Evolutionary conservation across 805 yeast species (phyloP), one percentile per base, ranked within the genome.

Genomic region (Hanseniaspora guilliermondii): DNA sequence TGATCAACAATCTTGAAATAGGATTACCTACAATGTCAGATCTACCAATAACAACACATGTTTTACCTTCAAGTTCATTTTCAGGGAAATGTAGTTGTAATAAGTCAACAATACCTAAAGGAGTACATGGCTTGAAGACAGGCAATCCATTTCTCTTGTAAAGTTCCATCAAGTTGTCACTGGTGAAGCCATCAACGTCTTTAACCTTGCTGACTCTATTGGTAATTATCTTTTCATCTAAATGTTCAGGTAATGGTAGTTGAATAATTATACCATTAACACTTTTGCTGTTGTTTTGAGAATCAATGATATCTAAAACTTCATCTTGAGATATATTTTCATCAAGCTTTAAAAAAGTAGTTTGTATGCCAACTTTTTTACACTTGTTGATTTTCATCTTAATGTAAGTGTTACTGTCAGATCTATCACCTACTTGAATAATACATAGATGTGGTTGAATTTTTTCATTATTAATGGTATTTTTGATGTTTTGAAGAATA

Each of bases 21-120:
- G 98, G 98, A 48, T 85, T 80, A 56, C 98, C 98, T 38, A 91
- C 98, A 61, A 91, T 91, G 66, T 93, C 97, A 21, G 95, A 85
- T 66, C 97, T 79, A 53, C 98, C 97, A 57, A 93, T 73, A 22
- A 91, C 97, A 56, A 89, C 95, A 19, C 94, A 95, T 58, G 76
- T 76, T 61, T 86, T 79, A 55, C 97, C 97, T n/a, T 77, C 67
- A 56, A 88, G 70, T 33, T 72, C 69, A 16, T 44, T 14, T 6
- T 21, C 55, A 25, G 87, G 78, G 8, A 83, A 80, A 48, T 86
- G 77, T 59, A 82, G 76, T 61, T 83, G 78, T 63, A 91, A 74
- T 63, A 91, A 72, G 63, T 81, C 84, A 73, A 91, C 82, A 62
- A 88, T 79, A 56, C 98, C 98, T 70, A 83, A 81, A 54, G 98